Base-by-base conservation (phyloP, 257 asterid species). In the Przewalskia tangutica region DNA sequence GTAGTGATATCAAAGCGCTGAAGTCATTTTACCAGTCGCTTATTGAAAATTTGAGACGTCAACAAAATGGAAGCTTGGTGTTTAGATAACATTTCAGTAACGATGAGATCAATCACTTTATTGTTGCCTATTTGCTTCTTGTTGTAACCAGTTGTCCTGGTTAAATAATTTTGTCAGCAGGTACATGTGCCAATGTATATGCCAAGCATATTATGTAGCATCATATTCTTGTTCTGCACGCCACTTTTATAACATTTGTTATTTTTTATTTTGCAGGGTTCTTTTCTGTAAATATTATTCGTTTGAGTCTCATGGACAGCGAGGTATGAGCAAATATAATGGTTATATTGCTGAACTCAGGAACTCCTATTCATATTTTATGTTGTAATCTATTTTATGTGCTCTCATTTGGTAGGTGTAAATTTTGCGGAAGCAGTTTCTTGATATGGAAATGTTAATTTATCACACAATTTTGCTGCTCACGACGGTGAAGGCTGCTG, bases 61-160 rank as follows among this genome's bases (percentile, higher is more conserved):
- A 90, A 82, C 97, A 94, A 81, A 96, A 92, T 83, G 97, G 98
- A 79, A 91, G 95, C 92, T 85, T 91, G 87, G 97, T 90, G 83
- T 91, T 86, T 86, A 91, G 98, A 94, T 95, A 89, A 81, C 93
- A 84, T 82, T 56, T 40, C 36, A 66, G 32, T 63, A 14, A 3
- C 6, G 23, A 67, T 42, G 83, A 81, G 67, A 75, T 55, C n/a
- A 42, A 82, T 81, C 27, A 17, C 84, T 81, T 3, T 75, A 14
- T 77, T 40, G 34, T 59, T 65, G 63, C 75, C 79, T 84, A 70
- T 80, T 54, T 86, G 73, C 76, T 80, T 62, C 82, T 76, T 82
- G 73, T 70, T 67, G 75, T 87, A 79, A 87, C 89, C 83, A 36
- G 85, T 71, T 53, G 48, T 77, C 80, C 83, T 80, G 84, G 75